Percentiles rank a stretch among this genome's conserved stretches.
These are phyloP conservation scores for Termitomyces sp. DNA, from an alignment of 1,284 basidiomycete species.

Conservation along the genomic window DNA sequence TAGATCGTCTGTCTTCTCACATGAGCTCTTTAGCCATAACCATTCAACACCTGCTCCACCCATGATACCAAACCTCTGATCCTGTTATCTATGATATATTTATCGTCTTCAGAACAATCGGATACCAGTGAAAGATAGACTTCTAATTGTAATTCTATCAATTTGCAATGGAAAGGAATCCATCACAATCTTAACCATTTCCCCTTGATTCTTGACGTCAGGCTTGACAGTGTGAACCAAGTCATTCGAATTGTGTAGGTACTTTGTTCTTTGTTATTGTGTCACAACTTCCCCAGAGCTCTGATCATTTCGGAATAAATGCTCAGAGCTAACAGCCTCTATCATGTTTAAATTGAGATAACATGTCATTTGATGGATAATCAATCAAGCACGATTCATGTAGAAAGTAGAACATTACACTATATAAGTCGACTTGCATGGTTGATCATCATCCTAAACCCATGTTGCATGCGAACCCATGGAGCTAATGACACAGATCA, in stretches of 20 bases:
- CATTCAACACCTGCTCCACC: neutral
- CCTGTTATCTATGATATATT: slow-evolving; percentile 6
- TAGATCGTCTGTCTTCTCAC: neutral
- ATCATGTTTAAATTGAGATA: neutral
- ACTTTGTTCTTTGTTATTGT: neutral
- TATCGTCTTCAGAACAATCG: neutral
- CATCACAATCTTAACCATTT: neutral
- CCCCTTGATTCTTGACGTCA: no score
- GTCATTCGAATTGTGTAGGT: neutral
- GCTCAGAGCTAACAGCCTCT: neutral
- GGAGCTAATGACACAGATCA: neutral
- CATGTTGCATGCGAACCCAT: neutral
- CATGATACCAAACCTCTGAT: neutral
- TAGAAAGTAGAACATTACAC: neutral
- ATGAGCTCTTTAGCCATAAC: neutral
- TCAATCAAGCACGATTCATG: neutral
- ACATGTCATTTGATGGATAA: neutral
- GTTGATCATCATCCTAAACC: neutral
- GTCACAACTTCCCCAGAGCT: neutral
- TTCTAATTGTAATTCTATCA: neutral
- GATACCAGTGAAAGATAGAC: neutral
- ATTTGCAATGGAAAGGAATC: neutral
- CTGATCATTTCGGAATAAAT: no score
- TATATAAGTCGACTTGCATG: neutral
- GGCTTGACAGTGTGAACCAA: neutral